Evolutionary conservation across 495 filamentous ascomycete species (phyloP).

Genomic region (Talaromyces nanjingensis): DNA sequence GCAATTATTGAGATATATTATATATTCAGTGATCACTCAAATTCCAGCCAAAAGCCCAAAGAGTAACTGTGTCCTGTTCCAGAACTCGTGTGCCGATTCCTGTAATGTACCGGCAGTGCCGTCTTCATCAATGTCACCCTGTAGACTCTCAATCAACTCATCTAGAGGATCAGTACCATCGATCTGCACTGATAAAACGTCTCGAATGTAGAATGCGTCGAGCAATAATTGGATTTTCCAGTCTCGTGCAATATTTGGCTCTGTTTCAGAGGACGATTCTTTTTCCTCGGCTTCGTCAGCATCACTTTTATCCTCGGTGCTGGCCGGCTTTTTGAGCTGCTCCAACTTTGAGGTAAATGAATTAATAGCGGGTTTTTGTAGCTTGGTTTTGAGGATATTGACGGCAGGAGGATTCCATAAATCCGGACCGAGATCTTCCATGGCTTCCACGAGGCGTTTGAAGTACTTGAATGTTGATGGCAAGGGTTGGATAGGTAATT

Average conservation of each 20-base stretch:
- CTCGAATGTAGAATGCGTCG: conserved; percentile 62
- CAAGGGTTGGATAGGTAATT: conserved; percentile 75
- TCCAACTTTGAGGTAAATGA: conserved; percentile 1
- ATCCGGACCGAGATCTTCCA: conserved; percentile 67
- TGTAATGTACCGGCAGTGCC: conserved; percentile 39
- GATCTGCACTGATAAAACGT: conserved; percentile 27
- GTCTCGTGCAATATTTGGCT: conserved; percentile 30
- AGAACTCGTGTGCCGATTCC: conserved; percentile 62
- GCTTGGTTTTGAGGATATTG: conserved; percentile 47
- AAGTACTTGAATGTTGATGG: conserved; percentile 69
- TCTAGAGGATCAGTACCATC: conserved; percentile 32
- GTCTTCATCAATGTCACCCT: conserved; percentile 38
- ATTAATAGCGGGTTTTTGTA: conserved; percentile 37
- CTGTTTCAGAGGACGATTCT: not conserved
- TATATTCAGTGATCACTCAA: not conserved
- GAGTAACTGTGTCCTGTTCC: conserved; percentile 69
- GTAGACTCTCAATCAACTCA: conserved; percentile 37
- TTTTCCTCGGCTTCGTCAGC: not conserved
- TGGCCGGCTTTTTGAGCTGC: not conserved
- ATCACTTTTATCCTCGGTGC: not conserved
- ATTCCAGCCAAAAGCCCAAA: conserved; percentile 50
- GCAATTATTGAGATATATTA: not conserved
- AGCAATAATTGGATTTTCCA: conserved; percentile 69
- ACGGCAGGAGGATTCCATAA: conserved; percentile 76
- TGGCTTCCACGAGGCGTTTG: conserved; percentile 52